Percentiles rank a stretch among this genome's conserved stretches.
Conservation (phyloP, 306 rosid species). For the Cucurbita maxima region DNA sequence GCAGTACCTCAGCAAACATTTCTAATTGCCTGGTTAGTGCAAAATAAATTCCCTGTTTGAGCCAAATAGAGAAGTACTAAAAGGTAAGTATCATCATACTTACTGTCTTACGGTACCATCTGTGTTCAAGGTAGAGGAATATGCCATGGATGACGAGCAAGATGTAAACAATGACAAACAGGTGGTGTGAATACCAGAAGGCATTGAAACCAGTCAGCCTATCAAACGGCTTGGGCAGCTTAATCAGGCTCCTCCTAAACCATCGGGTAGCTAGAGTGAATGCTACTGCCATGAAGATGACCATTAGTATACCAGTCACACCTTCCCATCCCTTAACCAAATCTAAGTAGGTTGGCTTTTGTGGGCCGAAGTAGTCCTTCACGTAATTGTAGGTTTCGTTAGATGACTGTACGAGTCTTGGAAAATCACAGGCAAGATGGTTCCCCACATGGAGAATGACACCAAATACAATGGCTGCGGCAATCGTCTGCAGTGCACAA, state of each 20-base stretch:
- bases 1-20: slow-evolving; percentile 8
- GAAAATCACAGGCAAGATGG: slow-evolving; percentile 96
- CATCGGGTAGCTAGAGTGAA: slow-evolving; percentile 87
- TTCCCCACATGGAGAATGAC: slow-evolving; percentile 75
- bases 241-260: slow-evolving; percentile 75
- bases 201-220: slow-evolving; percentile 93
- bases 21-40: not conserved
- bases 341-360: slow-evolving; percentile 45
- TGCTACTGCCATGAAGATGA: slow-evolving; percentile 61
- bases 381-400: slow-evolving; percentile 18
- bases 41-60: not conserved
- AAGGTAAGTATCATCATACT: slow-evolving; percentile 1
- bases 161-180: slow-evolving; percentile 73
- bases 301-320: slow-evolving; percentile 81
- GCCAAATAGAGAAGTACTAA: not conserved
- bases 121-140: slow-evolving; percentile 52
- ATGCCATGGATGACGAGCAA: slow-evolving; percentile 72
- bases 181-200: slow-evolving; percentile 99
- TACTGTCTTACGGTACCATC: slow-evolving; percentile 79
- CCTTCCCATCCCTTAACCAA: slow-evolving; percentile 60
- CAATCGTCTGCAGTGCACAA: slow-evolving; percentile 41
- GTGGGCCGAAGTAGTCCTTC: slow-evolving; percentile 38
- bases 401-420: slow-evolving; percentile 31
- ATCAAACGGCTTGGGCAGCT: slow-evolving; percentile 81
- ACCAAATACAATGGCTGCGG: slow-evolving; percentile 81